Evolutionary conservation across 2,329 filamentous ascomycete species (phyloP).

Genomic region (Talaromyces sp.): DNA sequence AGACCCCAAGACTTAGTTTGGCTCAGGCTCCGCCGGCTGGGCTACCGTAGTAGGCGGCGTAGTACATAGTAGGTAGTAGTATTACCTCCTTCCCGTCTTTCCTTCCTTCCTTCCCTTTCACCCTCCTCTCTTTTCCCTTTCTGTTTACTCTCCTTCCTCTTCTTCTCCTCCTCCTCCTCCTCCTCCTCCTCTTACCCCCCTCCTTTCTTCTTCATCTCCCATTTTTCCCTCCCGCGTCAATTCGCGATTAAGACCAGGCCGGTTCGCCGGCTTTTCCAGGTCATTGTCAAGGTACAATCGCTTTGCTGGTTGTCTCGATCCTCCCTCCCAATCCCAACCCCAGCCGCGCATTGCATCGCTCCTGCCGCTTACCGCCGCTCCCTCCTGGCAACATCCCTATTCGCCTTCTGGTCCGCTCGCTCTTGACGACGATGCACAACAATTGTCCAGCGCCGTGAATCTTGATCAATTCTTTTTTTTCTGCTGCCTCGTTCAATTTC

Average conservation of each 20-base stretch:
- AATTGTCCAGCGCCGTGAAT: conserved; percentile 8
- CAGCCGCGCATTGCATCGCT: conserved; percentile 10
- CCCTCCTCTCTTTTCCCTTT: neutral
- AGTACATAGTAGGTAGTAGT: neutral
- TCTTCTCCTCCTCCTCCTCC: conserved; percentile 9
- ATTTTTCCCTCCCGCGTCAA: conserved; percentile 24
- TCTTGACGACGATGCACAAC: conserved; percentile 15
- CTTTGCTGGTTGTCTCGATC: neutral
- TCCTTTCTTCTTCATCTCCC: conserved; percentile 15
- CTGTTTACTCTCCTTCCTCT: conserved; percentile 14
- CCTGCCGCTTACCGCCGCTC: conserved; percentile 10
- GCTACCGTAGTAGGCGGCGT: neutral
- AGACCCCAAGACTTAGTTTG: neutral
- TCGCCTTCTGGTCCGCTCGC: conserved; percentile 1
- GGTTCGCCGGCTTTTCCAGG: conserved; percentile 19
- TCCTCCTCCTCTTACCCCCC: conserved; percentile 5
- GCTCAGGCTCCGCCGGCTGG: neutral
- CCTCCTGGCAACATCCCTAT: conserved; percentile 6
- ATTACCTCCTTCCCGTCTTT: conserved; percentile 3
- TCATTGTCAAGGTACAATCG: conserved; percentile 13
- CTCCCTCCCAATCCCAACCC: neutral
- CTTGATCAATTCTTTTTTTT: conserved; percentile 4
- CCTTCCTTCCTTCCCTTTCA: neutral
- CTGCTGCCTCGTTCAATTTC: neutral
- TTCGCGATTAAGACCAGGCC: conserved; percentile 23